phyloP scores from a whole-genome alignment of 495 filamentous ascomycete species.

The Choiromyces venosus region DNA sequence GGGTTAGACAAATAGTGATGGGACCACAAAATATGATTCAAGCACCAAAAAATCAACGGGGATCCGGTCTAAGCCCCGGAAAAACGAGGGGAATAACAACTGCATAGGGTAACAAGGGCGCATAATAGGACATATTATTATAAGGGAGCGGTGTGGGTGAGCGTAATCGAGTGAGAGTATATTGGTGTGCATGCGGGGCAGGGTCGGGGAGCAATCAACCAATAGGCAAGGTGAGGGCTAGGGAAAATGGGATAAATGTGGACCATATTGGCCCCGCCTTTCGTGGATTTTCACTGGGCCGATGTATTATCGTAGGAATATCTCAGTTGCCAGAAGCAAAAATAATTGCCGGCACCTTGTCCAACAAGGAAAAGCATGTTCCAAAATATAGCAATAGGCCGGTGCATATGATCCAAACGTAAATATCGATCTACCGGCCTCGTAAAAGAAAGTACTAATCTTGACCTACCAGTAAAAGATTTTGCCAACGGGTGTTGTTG shows the following conservation, averaged over 20 bases:
- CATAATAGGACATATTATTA: constrained; percentile 1
- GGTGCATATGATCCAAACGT: not conserved
- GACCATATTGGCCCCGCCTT: not conserved
- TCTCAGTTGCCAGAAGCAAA: not conserved
- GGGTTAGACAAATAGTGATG: constrained; percentile 12
- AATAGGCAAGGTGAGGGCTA: not conserved
- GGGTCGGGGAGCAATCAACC: not conserved
- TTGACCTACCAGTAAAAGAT: constrained; percentile 26
- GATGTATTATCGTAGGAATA: not conserved
- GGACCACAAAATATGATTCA: constrained; percentile 1
- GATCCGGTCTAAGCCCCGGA: not conserved
- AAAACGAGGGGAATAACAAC: not conserved
- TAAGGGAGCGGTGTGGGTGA: not conserved
- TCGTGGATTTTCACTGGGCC: not conserved
- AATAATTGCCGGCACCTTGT: not conserved
- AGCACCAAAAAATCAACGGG: not conserved
- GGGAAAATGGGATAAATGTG: not conserved
- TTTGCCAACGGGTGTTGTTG: constrained; percentile 31
- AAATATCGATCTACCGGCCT: not conserved
- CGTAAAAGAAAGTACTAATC: not conserved
- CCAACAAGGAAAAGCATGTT: not conserved
- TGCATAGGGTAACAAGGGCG: not conserved
- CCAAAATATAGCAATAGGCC: constrained; percentile 2
- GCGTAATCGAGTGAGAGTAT: not conserved
- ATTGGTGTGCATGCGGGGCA: not conserved